Conservation (phyloP, 2,329 filamentous ascomycete genomes). For the Phoma sp. region DNA sequence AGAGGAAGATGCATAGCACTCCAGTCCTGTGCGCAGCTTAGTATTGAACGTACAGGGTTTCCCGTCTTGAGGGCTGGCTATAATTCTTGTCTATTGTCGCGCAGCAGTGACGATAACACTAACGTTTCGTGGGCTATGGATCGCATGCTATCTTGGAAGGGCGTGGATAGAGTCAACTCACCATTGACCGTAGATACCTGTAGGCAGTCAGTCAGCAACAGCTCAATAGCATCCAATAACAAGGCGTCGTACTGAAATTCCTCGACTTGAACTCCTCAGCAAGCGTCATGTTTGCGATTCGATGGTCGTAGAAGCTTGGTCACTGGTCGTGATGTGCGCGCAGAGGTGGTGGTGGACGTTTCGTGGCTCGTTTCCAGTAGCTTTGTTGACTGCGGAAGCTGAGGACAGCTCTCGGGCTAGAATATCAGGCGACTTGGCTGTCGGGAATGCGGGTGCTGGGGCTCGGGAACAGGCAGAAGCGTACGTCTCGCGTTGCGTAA, state of each 20-base stretch:
- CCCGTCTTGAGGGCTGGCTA: neutral
- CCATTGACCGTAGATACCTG: slow-evolving; percentile 75
- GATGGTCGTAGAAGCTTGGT: neutral
- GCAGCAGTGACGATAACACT: neutral
- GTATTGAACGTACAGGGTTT: slow-evolving; percentile 1
- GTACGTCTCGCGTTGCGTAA: slow-evolving; percentile 41
- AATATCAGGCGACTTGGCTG: slow-evolving; percentile 27
- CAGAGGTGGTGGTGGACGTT: slow-evolving; percentile 2
- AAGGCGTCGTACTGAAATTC: slow-evolving; percentile 67
- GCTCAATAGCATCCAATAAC: slow-evolving; percentile 15
- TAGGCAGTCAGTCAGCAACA: slow-evolving; percentile 43
- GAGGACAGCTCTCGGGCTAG: slow-evolving; percentile 30
- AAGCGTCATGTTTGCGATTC: slow-evolving; percentile 59
- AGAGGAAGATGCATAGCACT: slow-evolving; percentile 69
- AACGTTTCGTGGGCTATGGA: neutral
- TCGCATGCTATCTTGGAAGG: neutral
- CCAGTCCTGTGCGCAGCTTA: slow-evolving; percentile 54
- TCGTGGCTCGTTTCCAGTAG: slow-evolving; percentile 17
- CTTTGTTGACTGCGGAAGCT: slow-evolving; percentile 36
- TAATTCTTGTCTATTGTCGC: neutral
- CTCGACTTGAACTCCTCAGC: slow-evolving; percentile 69
- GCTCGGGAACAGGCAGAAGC: slow-evolving; percentile 13
- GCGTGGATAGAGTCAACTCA: slow-evolving; percentile 49
- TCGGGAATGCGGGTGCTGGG: slow-evolving; percentile 8
- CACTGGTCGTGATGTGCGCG: slow-evolving; percentile 14